A percentile compares a stretch with the other conserved stretches of the same genome.
phyloP scores from a whole-genome alignment of 202 grass and related monocot genomes.

The Carex arenaria region DNA sequence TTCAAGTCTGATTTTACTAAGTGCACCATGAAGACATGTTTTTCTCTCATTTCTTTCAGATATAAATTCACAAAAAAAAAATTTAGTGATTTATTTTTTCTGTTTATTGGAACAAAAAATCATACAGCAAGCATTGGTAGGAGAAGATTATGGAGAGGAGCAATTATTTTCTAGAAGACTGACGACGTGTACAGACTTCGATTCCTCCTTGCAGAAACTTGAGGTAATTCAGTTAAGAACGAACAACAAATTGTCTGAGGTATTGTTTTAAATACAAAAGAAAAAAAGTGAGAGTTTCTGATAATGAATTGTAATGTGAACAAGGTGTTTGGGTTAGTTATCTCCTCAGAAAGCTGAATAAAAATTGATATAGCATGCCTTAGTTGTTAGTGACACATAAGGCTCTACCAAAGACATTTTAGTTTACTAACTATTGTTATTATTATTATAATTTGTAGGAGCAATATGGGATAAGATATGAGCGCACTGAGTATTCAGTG shows the following conservation, averaged over 20 bases:
- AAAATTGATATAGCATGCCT: background rate
- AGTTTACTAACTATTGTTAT: background rate
- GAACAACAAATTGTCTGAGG: background rate
- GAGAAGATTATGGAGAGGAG: constrained; percentile 88
- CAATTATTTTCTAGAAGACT: constrained; percentile 71
- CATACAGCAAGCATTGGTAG: constrained; percentile 93
- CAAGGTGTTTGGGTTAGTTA: background rate
- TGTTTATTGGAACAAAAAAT: constrained; percentile 7
- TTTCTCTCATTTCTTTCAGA: background rate
- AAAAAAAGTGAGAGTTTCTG: background rate
- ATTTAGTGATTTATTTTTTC: background rate
- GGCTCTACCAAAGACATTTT: background rate
- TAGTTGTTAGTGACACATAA: background rate
- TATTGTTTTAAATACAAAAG: background rate
- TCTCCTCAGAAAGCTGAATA: background rate
- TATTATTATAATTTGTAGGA: constrained; percentile 43
- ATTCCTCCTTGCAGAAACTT: constrained; percentile 80
- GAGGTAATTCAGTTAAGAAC: constrained; percentile 38
- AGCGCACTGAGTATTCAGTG: constrained; percentile 45
- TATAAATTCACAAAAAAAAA: background rate
- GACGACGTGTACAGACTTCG: constrained; percentile 73
- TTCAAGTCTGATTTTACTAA: background rate
- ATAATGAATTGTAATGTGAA: background rate
- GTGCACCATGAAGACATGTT: background rate
- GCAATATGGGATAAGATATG: constrained; percentile 54